Evolutionary conservation across 257 asterid genomes (phyloP), one percentile per base, ranked within the genome.

Genomic region (Euphrasia confusa): DNA sequence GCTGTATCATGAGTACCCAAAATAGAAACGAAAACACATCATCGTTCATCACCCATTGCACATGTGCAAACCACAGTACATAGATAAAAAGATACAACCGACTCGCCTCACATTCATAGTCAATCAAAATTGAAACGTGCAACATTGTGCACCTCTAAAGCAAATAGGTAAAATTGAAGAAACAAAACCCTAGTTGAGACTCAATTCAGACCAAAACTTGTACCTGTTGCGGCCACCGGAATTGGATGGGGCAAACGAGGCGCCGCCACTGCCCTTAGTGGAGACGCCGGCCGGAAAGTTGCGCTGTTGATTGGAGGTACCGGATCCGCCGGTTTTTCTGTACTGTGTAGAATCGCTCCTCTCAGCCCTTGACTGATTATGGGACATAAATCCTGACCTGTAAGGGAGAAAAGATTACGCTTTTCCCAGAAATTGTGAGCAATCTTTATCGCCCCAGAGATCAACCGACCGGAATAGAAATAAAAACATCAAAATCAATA

Each of bases 381-480:
- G 80, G 86, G 90, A 78, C 87, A 83, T 83, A 80, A 74, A 78
- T 80, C 63, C 84, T 58, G 62, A 45, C 64, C 63, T 71, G 74
- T 17, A 39, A 60, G 52, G 55, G n/a, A n/a, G 15, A 60, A 65
- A 14, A 67, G 60, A 71, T 53, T 65, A 33, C 68, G 62, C 67
- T 66, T 68, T 68, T 53, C 53, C 76, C 63, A 14, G 24, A 71
- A 65, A 78, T 56, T 48, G 12, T 49, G 65, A 71, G 40, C 63
- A 64, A 50, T 56, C 48, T 66, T 21, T 42, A 27, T 1, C 53
- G 64, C 69, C 53, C 57, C 18, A 42, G 49, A 61, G 85, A 89
- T 86, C 85, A 79, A 42, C 82, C 78, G 69, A 83, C 81, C 81
- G 76, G 74, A 76, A 60, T 66, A 72, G 60, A n/a, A 58, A 57